Evolutionary conservation across 371 early-diverging fungal species (phyloP).

Genomic region (Mortierella sp.): DNA sequence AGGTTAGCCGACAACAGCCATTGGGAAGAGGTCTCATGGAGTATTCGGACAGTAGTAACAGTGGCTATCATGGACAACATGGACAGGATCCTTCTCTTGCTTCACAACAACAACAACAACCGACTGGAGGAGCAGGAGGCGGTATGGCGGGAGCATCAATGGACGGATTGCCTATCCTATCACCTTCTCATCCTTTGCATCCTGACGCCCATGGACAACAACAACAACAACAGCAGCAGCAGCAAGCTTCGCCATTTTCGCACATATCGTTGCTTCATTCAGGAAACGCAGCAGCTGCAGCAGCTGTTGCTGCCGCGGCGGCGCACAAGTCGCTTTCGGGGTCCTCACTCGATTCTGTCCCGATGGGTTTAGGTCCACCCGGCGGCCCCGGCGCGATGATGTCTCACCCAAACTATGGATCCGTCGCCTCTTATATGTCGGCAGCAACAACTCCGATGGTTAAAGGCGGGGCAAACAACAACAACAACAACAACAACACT

Average conservation of each 20-base stretch:
- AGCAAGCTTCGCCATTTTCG: background rate
- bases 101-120: slow-evolving; percentile 21
- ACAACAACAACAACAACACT: background rate
- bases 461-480: slow-evolving; percentile 8
- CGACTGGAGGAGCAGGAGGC: background rate
- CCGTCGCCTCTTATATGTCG: slow-evolving; percentile 33
- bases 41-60: slow-evolving; percentile 18
- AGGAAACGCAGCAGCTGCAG: background rate
- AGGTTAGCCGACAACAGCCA: slow-evolving; percentile 15
- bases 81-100: slow-evolving; percentile 23
- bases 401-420: slow-evolving; percentile 31
- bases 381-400: slow-evolving; percentile 19
- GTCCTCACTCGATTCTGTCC: slow-evolving; percentile 29
- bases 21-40: slow-evolving; percentile 29
- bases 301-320: background rate
- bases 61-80: slow-evolving; percentile 19
- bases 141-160: slow-evolving; percentile 20
- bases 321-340: slow-evolving; percentile 18
- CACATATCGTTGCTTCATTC: slow-evolving; percentile 24
- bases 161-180: slow-evolving; percentile 28
- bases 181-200: slow-evolving; percentile 27
- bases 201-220: slow-evolving; percentile 31
- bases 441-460: slow-evolving; percentile 2
- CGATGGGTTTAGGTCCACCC: slow-evolving; percentile 31
- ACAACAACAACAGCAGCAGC: too few relatives aligned